Conservation (phyloP, 2,329 filamentous ascomycete species). For the Fusarium anguioides region DNA sequence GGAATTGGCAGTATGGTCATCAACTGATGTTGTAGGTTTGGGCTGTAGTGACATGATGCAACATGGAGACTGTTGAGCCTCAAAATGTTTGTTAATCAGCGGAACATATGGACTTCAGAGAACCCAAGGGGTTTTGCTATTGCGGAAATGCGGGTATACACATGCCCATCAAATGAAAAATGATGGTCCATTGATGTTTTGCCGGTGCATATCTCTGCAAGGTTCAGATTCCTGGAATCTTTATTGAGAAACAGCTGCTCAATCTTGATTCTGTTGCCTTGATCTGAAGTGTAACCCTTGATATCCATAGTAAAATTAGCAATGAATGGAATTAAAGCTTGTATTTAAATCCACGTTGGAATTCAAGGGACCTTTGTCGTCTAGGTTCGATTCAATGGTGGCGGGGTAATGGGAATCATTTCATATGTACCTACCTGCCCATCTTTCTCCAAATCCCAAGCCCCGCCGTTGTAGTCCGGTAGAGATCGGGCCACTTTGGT, state of each 20-base stretch:
- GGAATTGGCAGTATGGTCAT: neutral
- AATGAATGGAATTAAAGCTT: neutral
- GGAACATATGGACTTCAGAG: neutral
- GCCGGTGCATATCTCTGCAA: neutral
- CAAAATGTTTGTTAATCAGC: neutral
- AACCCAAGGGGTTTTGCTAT: neutral
- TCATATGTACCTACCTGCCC: no score
- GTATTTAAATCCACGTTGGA: neutral
- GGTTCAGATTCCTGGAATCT: neutral
- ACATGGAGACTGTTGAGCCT: no score
- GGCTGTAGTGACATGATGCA: no score
- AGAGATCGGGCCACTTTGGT: conserved; percentile 30
- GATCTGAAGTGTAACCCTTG: no score
- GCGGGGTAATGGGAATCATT: conserved; percentile 25
- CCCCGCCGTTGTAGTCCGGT: conserved; percentile 1
- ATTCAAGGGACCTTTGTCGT: neutral
- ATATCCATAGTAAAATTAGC: neutral
- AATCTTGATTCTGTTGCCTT: conserved; percentile 3
- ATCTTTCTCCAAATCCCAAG: neutral
- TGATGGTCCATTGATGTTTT: conserved; percentile 5
- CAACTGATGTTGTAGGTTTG: neutral
- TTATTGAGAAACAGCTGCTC: neutral
- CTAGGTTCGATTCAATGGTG: neutral
- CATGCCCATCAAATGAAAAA: neutral
- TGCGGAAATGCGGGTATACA: neutral